Evolutionary conservation across 2,329 filamentous ascomycete species (phyloP).

Genomic region (Phoma sp.): DNA sequence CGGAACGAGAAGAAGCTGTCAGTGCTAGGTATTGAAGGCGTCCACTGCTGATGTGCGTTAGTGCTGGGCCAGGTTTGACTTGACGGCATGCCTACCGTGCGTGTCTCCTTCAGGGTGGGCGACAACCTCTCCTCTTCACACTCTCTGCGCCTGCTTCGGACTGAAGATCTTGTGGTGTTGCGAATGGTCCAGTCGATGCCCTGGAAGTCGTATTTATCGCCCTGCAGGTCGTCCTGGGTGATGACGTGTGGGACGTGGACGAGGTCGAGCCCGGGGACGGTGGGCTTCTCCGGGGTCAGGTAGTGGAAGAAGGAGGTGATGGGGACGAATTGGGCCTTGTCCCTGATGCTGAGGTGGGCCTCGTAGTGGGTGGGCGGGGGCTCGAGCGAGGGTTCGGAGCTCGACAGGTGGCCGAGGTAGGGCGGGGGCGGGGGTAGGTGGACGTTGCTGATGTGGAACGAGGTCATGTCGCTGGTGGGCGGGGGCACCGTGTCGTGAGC

Average conservation of each 20-base stretch:
- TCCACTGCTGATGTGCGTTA: conserved; percentile 15
- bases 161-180: conserved; percentile 33
- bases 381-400: conserved; percentile 29
- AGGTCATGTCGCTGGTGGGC: conserved; percentile 16
- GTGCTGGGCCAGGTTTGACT: not conserved
- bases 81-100: conserved; percentile 23
- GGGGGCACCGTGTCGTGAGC: conserved; percentile 13
- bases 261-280: conserved; percentile 31
- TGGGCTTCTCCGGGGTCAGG: conserved; percentile 22
- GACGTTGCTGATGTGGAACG: conserved; percentile 23
- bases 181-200: conserved; percentile 48
- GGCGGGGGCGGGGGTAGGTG: conserved; percentile 17
- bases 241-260: conserved; percentile 35
- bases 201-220: conserved; percentile 47
- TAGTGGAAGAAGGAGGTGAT: conserved; percentile 40
- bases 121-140: conserved; percentile 32
- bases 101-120: conserved; percentile 22
- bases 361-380: conserved; percentile 32
- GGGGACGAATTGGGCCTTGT: conserved; percentile 36
- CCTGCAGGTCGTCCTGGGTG: conserved; percentile 39
- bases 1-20: conserved; percentile 58
- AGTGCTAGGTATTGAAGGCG: conserved; percentile 42
- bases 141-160: conserved; percentile 33
- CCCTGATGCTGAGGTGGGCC: conserved; percentile 38
- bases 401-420: conserved; percentile 22